Conservation (phyloP, 1,284 basidiomycete species). For the Naganishia sp. region DNA sequence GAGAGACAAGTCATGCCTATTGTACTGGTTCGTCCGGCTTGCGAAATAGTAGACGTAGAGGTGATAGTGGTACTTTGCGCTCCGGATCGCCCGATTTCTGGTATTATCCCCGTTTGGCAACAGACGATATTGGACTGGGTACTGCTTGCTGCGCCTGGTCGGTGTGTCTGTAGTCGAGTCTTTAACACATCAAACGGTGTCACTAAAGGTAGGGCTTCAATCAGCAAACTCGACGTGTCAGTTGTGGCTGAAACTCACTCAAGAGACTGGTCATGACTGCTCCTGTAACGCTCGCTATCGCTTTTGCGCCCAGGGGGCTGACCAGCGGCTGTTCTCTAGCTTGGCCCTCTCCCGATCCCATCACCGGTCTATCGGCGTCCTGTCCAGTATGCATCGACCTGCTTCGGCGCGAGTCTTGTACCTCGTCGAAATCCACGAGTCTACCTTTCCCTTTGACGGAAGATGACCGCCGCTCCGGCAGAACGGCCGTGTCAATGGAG, state of each 20-base stretch:
- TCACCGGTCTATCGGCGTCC: background rate
- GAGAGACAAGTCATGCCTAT: slow-evolving; percentile 16
- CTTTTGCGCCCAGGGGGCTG: slow-evolving; percentile 47
- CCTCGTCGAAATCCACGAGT: slow-evolving; percentile 13
- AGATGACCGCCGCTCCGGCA: background rate
- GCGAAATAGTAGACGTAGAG: slow-evolving; percentile 1
- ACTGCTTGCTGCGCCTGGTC: slow-evolving; percentile 42
- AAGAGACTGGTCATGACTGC: slow-evolving; percentile 51
- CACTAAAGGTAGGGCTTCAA: slow-evolving; percentile 42
- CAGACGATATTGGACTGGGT: slow-evolving; percentile 24
- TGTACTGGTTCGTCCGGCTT: slow-evolving; percentile 19
- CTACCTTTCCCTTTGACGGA: slow-evolving; percentile 13
- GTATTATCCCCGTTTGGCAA: slow-evolving; percentile 24
- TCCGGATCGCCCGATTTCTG: slow-evolving; percentile 15
- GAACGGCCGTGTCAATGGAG: background rate
- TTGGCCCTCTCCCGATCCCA: background rate
- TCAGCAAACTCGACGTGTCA: no score
- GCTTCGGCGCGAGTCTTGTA: background rate
- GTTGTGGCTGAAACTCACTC: slow-evolving; percentile 41
- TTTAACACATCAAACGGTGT: slow-evolving; percentile 56
- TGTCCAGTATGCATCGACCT: background rate
- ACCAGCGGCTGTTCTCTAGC: slow-evolving; percentile 8
- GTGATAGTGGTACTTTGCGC: slow-evolving; percentile 17
- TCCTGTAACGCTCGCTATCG: slow-evolving; percentile 53
- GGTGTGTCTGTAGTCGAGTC: slow-evolving; percentile 53